Evolutionary conservation across 164 flowering plant genomes (phyloP).

Genomic region (Taxillus chinensis): DNA sequence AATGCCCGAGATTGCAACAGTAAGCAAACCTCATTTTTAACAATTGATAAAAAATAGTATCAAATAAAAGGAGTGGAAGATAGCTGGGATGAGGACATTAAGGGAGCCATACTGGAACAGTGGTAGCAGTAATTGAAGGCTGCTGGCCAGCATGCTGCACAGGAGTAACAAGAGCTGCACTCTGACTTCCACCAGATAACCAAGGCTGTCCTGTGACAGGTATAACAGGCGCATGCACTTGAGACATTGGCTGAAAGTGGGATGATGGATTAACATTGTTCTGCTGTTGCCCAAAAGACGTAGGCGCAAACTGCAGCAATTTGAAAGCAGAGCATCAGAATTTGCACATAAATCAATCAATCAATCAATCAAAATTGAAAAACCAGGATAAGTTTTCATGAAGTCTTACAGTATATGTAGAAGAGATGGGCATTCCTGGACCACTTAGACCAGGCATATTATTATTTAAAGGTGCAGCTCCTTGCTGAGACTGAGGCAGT

Average conservation of each 20-base stretch:
- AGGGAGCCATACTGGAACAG: slow-evolving; percentile 25
- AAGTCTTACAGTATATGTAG: slow-evolving; percentile 63
- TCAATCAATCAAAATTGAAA: background rate
- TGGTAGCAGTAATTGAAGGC: slow-evolving; percentile 24
- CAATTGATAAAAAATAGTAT: background rate
- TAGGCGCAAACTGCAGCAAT: slow-evolving; percentile 42
- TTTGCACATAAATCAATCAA: background rate
- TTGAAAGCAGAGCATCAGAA: slow-evolving; percentile 1
- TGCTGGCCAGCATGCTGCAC: slow-evolving; percentile 44
- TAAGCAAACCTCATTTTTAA: too few relatives aligned
- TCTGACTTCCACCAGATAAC: slow-evolving; percentile 47
- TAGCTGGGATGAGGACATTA: background rate
- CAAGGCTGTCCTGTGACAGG: slow-evolving; percentile 51
- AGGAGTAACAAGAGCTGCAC: slow-evolving; percentile 27
- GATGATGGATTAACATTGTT: slow-evolving; percentile 29
- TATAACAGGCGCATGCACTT: slow-evolving; percentile 39
- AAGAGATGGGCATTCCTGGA: slow-evolving; percentile 45
- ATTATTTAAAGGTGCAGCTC: slow-evolving; percentile 25
- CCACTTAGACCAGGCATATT: slow-evolving; percentile 44
- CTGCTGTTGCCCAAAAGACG: slow-evolving; percentile 53
- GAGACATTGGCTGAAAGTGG: slow-evolving; percentile 54
- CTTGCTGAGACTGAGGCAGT: slow-evolving; percentile 33
- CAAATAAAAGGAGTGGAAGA: background rate
- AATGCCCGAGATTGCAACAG: too few relatives aligned
- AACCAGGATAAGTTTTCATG: background rate